Base-by-base conservation (phyloP, 345 rosid species). In the Eutrema yunnanense region DNA sequence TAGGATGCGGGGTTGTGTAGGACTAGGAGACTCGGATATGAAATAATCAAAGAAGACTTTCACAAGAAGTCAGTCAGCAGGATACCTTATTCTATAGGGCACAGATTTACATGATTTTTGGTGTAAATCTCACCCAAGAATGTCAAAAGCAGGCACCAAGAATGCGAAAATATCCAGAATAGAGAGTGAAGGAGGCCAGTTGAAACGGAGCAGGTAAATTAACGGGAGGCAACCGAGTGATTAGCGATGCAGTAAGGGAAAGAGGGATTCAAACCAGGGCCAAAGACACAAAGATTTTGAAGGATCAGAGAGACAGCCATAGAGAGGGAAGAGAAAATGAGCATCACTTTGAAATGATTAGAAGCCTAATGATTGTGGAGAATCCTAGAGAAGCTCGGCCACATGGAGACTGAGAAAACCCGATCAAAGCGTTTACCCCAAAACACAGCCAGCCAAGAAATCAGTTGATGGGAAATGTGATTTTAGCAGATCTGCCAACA, bases 231-330 rank as follows among this genome's bases (percentile, higher is more conserved):
- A 48, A 56, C 3, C 9, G 78, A 83, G 85, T 95, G 88, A 90
- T 95, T 81, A 75, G 96, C 97, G 19, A 95, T 49, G 87, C 99
- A 95, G 75, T 82, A 89, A 4, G 99, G 99, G 75, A 84, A 76
- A 78, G 85, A 87, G 2, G 97, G 97, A 90, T 92, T 95, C 90
- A 92, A 84, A 50, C 87, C 96, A 51, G 99, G 97, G 14, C 97
- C 99, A 42, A 95, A 80, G 50, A 79, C 96, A 72, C 96, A 92
- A 51, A 89, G 89, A 74, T 84, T 94, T 64, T 81, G 83, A 57
- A 61, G 78, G 49, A 75, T 32, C 5, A 78, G 34, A 54, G 82
- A 40, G 42, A 86, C 52, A 55, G 78, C 63, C 80, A 77, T 81
- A 72, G 67, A 74, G 34, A 82, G 65, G 10, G 87, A 81, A 54